phyloP scores from a whole-genome alignment of 495 filamentous ascomycete genomes.

The Aspergillus avenaceus region DNA sequence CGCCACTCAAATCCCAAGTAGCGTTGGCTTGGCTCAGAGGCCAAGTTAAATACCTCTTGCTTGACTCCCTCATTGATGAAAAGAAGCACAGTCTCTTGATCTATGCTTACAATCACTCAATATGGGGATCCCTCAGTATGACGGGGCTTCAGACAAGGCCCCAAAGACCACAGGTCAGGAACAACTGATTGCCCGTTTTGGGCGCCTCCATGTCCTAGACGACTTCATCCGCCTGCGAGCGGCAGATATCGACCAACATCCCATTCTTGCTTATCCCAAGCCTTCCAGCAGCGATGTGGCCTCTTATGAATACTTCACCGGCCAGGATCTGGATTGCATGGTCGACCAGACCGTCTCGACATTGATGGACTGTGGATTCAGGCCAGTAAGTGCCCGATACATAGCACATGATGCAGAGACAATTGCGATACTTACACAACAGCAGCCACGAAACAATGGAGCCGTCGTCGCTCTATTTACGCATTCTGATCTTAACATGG shows the following conservation, averaged over 20 bases:
- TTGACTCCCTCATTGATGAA: background rate
- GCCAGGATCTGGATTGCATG: constrained; percentile 49
- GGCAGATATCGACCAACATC: constrained; percentile 43
- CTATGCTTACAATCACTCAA: no score
- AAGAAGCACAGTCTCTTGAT: no score
- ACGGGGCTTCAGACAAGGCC: constrained; percentile 7
- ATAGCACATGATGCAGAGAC: background rate
- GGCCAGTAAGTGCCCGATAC: constrained; percentile 19
- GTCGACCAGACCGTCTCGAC: constrained; percentile 42
- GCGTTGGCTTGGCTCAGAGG: no score
- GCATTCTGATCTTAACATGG: constrained; percentile 51
- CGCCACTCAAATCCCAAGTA: no score
- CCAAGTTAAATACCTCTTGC: background rate
- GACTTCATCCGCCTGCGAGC: constrained; percentile 48
- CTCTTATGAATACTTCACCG: constrained; percentile 50
- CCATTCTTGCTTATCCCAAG: constrained; percentile 50
- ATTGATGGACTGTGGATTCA: constrained; percentile 37
- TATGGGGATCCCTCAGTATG: constrained; percentile 42
- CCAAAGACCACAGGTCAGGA: constrained; percentile 13
- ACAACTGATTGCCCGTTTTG: constrained; percentile 27
- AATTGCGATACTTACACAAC: background rate
- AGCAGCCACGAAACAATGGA: constrained; percentile 22
- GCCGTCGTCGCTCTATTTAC: constrained; percentile 52
- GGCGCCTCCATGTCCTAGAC: constrained; percentile 38
- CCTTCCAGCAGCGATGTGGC: constrained; percentile 24